A percentile compares a stretch with the other conserved stretches of the same genome.
Evolutionary conservation across 2,329 filamentous ascomycete species (phyloP).

Genomic region (Colletotrichum gloeosporioides): DNA sequence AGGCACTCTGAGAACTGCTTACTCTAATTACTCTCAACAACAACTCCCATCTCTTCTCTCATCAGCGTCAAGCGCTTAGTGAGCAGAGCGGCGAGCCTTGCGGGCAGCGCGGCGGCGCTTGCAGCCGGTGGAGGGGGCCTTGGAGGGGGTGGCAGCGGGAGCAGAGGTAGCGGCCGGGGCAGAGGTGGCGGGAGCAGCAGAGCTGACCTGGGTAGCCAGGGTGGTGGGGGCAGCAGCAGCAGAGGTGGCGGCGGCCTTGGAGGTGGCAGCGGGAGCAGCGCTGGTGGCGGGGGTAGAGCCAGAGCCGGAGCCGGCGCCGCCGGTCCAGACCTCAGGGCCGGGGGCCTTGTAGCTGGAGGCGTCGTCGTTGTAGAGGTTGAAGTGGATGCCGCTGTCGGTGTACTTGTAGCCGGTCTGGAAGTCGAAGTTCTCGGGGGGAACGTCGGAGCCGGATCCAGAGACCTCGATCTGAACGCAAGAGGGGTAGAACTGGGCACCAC

Average conservation of each 20-base stretch:
- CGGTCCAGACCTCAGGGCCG: constrained; percentile 38
- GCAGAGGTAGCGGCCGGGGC: constrained; percentile 4
- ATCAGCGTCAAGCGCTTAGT: not conserved
- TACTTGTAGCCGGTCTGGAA: constrained; percentile 61
- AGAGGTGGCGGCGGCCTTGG: not conserved
- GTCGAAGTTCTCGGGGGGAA: constrained; percentile 47
- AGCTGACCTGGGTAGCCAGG: not conserved
- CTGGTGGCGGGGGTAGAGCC: constrained; percentile 3
- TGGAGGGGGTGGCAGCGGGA: constrained; percentile 25
- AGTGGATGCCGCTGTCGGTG: constrained; percentile 60
- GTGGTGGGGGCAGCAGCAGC: not conserved
- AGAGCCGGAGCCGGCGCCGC: constrained; percentile 20
- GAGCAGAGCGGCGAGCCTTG: constrained; percentile 21
- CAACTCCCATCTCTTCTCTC: not conserved
- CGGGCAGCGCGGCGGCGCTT: constrained; percentile 16
- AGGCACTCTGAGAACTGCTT: not conserved
- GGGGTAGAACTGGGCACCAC: constrained; percentile 60
- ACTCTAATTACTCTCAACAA: not conserved
- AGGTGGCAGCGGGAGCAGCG: not conserved
- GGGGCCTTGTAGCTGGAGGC: constrained; percentile 36
- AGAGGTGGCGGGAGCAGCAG: constrained; percentile 4
- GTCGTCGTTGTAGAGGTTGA: constrained; percentile 59
- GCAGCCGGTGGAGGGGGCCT: constrained; percentile 9
- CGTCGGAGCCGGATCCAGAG: constrained; percentile 56
- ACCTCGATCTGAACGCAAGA: constrained; percentile 66